A percentile compares a stretch with the other conserved stretches of the same genome.
Conservation (phyloP, 2,329 filamentous ascomycete genomes). For the Oidium heveae region DNA sequence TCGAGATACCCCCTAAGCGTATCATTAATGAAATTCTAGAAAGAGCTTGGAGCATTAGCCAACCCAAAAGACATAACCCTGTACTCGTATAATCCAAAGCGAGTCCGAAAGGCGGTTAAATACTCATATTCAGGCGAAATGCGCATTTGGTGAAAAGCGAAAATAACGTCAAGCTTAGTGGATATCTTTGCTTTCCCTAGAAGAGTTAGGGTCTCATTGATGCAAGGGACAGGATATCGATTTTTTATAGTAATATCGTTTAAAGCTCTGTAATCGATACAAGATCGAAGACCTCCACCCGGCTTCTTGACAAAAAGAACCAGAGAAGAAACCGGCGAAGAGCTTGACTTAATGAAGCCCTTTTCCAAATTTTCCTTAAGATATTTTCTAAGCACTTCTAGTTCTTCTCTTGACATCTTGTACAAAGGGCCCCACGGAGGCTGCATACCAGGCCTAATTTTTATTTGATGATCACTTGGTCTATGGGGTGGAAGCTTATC, state of each 20-base stretch:
- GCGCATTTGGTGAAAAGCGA: neutral
- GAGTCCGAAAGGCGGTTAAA: neutral
- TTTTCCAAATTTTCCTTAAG: neutral
- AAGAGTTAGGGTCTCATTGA: neutral
- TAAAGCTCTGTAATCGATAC: neutral
- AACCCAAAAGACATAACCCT: slow-evolving; percentile 12
- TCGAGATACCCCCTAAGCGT: slow-evolving; percentile 4
- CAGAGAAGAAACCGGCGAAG: neutral
- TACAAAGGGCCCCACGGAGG: neutral
- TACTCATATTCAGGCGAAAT: neutral
- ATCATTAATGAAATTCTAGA: slow-evolving; percentile 6
- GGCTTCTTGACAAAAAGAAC: neutral
- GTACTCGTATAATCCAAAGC: slow-evolving; percentile 10
- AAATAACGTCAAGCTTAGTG: neutral
- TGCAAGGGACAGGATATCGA: neutral
- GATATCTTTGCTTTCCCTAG: neutral
- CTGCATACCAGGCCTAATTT: neutral
- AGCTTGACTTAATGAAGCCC: neutral
- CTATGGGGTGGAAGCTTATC: neutral
- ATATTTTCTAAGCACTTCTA: neutral
- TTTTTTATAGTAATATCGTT: neutral
- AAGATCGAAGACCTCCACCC: neutral
- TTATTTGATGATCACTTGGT: neutral
- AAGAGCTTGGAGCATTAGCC: slow-evolving; percentile 5
- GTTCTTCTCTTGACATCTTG: neutral